These are phyloP conservation scores for Chaetoscypha palmicola DNA, from an alignment of 2,329 filamentous ascomycete species.

Conservation along the genomic window DNA sequence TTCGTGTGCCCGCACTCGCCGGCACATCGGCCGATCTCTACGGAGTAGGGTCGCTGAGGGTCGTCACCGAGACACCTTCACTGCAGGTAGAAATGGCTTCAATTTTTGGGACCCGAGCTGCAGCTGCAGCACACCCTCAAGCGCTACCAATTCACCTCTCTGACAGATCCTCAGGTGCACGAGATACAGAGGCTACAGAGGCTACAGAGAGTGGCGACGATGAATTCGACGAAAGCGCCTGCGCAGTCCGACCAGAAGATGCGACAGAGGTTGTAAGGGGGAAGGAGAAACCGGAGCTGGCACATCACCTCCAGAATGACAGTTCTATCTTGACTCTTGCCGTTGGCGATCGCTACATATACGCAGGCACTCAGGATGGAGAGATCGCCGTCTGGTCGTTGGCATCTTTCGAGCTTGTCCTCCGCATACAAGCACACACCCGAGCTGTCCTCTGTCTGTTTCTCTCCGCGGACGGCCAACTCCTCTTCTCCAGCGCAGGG, in stretches of 20 bases:
- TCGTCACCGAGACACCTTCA: conserved; percentile 1
- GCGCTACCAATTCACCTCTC: conserved; percentile 10
- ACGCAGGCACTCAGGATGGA: conserved; percentile 86
- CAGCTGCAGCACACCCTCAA: conserved; percentile 6
- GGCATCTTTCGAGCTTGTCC: conserved; percentile 74
- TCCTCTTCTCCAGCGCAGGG: conserved; percentile 87
- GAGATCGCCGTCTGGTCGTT: conserved; percentile 91
- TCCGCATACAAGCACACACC: conserved; percentile 79
- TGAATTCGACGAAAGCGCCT: conserved; percentile 16
- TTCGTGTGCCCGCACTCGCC: no score
- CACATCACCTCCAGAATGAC: conserved; percentile 69
- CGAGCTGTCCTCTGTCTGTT: conserved; percentile 83
- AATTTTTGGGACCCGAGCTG: conserved; percentile 18
- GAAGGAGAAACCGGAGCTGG: conserved; percentile 48
- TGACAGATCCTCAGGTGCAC: conserved; percentile 19
- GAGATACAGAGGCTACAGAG: no score
- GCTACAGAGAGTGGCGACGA: conserved; percentile 23
- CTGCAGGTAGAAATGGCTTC: conserved; percentile 21
- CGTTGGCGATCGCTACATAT: conserved; percentile 74
- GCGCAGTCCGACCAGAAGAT: conserved; percentile 12
- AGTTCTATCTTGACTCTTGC: conserved; percentile 78
- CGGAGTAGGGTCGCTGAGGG: no score
- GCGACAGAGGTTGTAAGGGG: conserved; percentile 1
- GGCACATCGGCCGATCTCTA: no score
- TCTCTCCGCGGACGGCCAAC: conserved; percentile 62